Base-by-base conservation (phyloP, 805 yeast species). In the Wickerhamiella azymoides region DNA sequence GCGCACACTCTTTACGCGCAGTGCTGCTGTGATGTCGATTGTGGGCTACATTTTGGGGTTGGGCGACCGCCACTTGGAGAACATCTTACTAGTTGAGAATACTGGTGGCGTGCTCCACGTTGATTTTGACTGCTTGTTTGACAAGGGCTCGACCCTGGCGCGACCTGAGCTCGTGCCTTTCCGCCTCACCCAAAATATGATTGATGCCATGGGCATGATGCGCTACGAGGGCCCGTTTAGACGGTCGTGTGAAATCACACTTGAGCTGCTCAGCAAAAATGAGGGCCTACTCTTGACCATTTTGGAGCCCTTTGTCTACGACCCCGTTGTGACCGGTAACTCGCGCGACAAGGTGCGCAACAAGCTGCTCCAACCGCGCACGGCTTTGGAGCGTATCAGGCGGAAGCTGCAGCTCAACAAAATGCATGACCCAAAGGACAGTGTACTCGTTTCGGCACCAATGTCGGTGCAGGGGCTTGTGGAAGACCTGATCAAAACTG, bases 31-130 rank as follows among this genome's bases (percentile, higher is more conserved):
- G 0, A 92, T 93, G 98, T 86, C 96, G 0, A 85, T 92, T 69
- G 94, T 89, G 5, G 98, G 99, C 0, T 84, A 84, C 59, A 76
- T 92, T 39, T 69, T 92, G 24, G 98, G 98, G 8, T 70, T 92
- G 42, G 99, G 99, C 19, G 99, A 92, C 62, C 71, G 99, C 35
- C 99, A 92, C 59, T 82, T 95, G 54, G 99, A 92, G 57, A 92
- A 92, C 57, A 76, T 92, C 17, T 63, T 92, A 46, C 66, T 89
- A 33, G 73, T 79, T 54, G 79, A 80, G 50, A 73, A 70, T 36
- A 73, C 79, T 3, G 98, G 98, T 1, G 77, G 76, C 8, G 76
- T 85, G 0, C 63, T 92, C 50, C 99, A 92, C 61, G 96, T 92
- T 46, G 99, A 93, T 63, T 92, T 92, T 62, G 97, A 93, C 59